Percentiles rank a stretch among this genome's conserved stretches.
Evolutionary conservation across 1,139 yeast species (phyloP).

Genomic region (Debaryomyces subglobosus): DNA sequence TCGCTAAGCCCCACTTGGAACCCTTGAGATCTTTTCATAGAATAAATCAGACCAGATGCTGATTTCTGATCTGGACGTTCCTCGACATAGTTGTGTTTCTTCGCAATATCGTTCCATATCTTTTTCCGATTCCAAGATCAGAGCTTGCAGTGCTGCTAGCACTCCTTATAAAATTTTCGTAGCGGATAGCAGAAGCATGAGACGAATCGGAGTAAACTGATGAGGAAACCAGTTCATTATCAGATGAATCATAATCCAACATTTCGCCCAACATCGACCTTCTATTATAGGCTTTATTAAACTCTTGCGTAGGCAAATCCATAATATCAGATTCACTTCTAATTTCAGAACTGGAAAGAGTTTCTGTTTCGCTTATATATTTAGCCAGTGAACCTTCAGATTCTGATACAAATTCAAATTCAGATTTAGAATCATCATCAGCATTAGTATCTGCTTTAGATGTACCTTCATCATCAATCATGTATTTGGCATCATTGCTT

Average conservation of each 20-base stretch:
- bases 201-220: slow-evolving; percentile 5
- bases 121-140: slow-evolving; percentile 21
- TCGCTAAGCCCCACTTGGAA: slow-evolving; percentile 17
- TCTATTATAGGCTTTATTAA: slow-evolving; percentile 32
- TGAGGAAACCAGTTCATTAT: slow-evolving; percentile 18
- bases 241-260: slow-evolving; percentile 50
- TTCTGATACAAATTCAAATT: slow-evolving; percentile 3
- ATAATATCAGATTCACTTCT: slow-evolving; percentile 12
- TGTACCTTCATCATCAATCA: slow-evolving; percentile 7
- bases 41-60: slow-evolving; percentile 14
- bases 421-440: slow-evolving; percentile 9
- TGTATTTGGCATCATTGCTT: slow-evolving; percentile 17
- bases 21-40: slow-evolving; percentile 26
- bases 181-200: background rate
- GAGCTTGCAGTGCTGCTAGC: slow-evolving; percentile 16
- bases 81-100: background rate
- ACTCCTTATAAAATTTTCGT: background rate
- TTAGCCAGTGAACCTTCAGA: slow-evolving; percentile 5
- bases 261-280: slow-evolving; percentile 50
- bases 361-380: background rate
- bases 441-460: slow-evolving; percentile 1
- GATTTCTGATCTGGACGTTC: slow-evolving; percentile 18
- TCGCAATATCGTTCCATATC: slow-evolving; percentile 24
- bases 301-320: slow-evolving; percentile 28
- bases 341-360: slow-evolving; percentile 14